These are phyloP conservation scores for Pythium utonaiense DNA, from an alignment of 352 stramenopile genomes.

Conservation along the genomic window DNA sequence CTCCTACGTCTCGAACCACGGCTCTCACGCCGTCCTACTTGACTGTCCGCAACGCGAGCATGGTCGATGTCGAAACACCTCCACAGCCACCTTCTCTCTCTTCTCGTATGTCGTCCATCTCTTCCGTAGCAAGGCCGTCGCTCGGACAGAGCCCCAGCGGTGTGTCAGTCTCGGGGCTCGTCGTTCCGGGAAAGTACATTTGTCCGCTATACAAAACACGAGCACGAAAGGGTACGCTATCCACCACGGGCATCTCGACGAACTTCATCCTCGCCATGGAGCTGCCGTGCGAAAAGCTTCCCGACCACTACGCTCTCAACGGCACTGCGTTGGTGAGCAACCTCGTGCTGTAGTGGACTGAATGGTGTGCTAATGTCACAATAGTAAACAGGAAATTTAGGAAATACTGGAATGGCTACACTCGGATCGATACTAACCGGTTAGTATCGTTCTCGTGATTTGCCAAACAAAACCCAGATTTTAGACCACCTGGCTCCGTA, in stretches of 20 bases:
- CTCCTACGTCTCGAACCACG: constrained; percentile 20
- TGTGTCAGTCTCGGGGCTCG: neutral
- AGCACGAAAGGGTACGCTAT: constrained; percentile 85
- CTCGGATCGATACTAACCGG: neutral
- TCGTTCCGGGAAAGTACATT: constrained; percentile 49
- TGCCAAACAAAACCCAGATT: too few species aligned
- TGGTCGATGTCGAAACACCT: constrained; percentile 1
- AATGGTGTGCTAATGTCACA: too few species aligned
- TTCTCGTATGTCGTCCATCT: neutral
- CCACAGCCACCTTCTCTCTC: neutral
- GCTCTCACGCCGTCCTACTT: constrained; percentile 25
- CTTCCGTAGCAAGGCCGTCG: neutral
- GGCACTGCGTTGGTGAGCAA: constrained; percentile 88
- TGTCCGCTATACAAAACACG: constrained; percentile 93
- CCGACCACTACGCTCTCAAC: constrained; percentile 88
- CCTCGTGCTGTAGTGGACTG: constrained; percentile 47
- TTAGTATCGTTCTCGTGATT: neutral
- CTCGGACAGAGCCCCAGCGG: neutral
- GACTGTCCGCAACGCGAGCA: constrained; percentile 20
- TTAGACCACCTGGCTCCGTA: too few species aligned
- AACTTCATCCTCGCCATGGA: constrained; percentile 92
- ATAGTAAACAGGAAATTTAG: too few species aligned
- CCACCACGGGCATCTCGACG: constrained; percentile 91
- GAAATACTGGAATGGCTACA: neutral
- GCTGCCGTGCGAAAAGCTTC: constrained; percentile 61